phyloP scores from a whole-genome alignment of 2,329 filamentous ascomycete species.

The Ascochyta pisi region DNA sequence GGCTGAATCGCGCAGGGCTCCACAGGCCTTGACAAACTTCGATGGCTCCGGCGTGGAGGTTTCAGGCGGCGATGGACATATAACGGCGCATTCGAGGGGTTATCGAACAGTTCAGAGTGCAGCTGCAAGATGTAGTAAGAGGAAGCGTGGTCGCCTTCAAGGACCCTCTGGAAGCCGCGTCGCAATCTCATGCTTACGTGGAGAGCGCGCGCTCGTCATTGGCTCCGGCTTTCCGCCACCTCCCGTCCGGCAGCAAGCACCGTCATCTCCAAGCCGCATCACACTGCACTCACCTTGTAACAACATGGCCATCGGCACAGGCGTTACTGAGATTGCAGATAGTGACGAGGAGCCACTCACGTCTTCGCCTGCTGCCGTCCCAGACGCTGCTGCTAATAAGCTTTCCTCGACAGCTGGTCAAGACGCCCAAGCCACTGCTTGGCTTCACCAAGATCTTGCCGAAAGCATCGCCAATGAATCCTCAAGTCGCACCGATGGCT shows the following conservation, averaged over 20 bases:
- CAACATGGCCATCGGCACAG: constrained; percentile 34
- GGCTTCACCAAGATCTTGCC: constrained; percentile 23
- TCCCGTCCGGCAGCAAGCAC: constrained; percentile 4
- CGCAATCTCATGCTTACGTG: constrained; percentile 39
- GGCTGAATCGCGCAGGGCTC: constrained; percentile 3
- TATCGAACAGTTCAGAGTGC: not conserved
- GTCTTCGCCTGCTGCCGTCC: constrained; percentile 33
- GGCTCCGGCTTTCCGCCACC: constrained; percentile 21
- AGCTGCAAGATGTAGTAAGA: not conserved
- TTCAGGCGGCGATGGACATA: constrained; percentile 17
- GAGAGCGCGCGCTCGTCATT: constrained; percentile 28
- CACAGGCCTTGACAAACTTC: constrained; percentile 13
- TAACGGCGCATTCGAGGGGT: constrained; percentile 5
- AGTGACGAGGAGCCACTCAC: constrained; percentile 44
- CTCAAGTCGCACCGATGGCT: constrained; percentile 16
- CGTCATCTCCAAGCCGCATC: constrained; percentile 1
- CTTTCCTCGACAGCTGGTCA: constrained; percentile 28
- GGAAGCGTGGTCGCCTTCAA: constrained; percentile 13
- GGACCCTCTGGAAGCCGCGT: constrained; percentile 28
- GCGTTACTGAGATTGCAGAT: constrained; percentile 38
- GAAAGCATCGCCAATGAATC: constrained; percentile 15
- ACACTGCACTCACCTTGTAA: constrained; percentile 5
- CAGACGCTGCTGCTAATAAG: constrained; percentile 27
- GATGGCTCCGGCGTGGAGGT: constrained; percentile 28
- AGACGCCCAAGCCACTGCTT: constrained; percentile 30